Evolutionary conservation across 768 basidiomycete species (phyloP).

Genomic region (Panaeolus cyanescens): DNA sequence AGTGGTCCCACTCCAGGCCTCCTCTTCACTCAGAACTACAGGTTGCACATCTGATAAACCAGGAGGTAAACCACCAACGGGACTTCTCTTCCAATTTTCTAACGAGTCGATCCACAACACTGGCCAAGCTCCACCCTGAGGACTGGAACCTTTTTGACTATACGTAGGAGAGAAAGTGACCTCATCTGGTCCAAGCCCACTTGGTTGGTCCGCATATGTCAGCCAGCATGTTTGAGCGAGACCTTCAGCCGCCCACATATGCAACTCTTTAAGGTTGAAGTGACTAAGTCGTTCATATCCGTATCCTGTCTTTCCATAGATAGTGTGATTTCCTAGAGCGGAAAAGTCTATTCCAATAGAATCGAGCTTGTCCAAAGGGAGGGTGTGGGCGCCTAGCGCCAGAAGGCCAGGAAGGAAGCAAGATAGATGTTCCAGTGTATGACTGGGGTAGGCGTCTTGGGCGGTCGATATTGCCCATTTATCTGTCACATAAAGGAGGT

Average conservation of each 20-base stretch:
- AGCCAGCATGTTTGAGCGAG: conserved; percentile 72
- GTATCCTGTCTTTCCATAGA: conserved; percentile 35
- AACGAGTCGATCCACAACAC: conserved; percentile 52
- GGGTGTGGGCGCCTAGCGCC: conserved; percentile 66
- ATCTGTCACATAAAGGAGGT: conserved; percentile 72
- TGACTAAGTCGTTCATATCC: conserved; percentile 37
- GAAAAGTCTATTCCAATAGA: conserved; percentile 47
- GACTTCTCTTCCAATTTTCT: conserved; percentile 47
- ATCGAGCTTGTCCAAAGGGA: conserved; percentile 56
- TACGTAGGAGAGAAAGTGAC: neutral
- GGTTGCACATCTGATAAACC: conserved; percentile 50
- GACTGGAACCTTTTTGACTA: too few relatives aligned
- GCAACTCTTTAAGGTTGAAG: conserved; percentile 61
- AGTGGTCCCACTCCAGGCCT: conserved; percentile 23
- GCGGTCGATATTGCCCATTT: conserved; percentile 27
- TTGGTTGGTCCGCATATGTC: conserved; percentile 69
- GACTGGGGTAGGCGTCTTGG: conserved; percentile 37
- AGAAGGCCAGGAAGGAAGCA: conserved; percentile 80
- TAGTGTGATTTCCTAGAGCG: conserved; percentile 38
- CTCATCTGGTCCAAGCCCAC: conserved; percentile 71
- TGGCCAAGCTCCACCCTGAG: neutral
- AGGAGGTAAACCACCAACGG: conserved; percentile 49
- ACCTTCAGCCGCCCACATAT: conserved; percentile 77
- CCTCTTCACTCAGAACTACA: conserved; percentile 33
- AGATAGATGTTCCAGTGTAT: conserved; percentile 71